Evolutionary conservation across 2,329 filamentous ascomycete genomes (phyloP).

Genomic region (Myriangium duriaei): DNA sequence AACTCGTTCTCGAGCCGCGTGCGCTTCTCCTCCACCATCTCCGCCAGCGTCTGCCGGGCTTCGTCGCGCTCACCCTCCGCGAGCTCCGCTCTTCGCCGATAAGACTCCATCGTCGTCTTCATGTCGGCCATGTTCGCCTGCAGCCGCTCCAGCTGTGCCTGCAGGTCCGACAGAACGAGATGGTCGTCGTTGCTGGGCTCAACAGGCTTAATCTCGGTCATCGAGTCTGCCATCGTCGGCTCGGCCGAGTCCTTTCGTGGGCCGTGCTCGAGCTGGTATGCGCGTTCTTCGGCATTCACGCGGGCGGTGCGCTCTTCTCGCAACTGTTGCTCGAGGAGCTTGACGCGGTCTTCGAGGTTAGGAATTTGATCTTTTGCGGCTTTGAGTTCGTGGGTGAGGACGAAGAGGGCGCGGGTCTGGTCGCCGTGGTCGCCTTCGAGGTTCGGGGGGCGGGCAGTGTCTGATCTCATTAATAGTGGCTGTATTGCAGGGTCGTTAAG

Average conservation of each 20-base stretch:
- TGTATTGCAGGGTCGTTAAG: slow-evolving; percentile 34
- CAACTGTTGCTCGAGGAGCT: slow-evolving; percentile 67
- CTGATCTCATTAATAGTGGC: slow-evolving; percentile 58
- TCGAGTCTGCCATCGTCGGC: slow-evolving; percentile 15
- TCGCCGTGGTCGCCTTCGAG: slow-evolving; percentile 47
- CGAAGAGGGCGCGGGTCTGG: slow-evolving; percentile 60
- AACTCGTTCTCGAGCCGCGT: slow-evolving; percentile 44
- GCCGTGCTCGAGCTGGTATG: slow-evolving; percentile 56
- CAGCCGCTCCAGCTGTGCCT: slow-evolving; percentile 64
- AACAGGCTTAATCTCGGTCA: background rate
- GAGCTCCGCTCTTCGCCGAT: slow-evolving; percentile 60
- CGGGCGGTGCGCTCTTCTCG: slow-evolving; percentile 69
- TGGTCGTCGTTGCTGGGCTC: background rate
- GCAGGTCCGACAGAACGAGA: slow-evolving; percentile 36
- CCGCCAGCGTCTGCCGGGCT: slow-evolving; percentile 61
- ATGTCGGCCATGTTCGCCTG: slow-evolving; percentile 69
- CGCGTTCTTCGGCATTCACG: slow-evolving; percentile 71
- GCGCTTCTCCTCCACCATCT: slow-evolving; percentile 78
- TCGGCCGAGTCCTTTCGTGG: slow-evolving; percentile 31
- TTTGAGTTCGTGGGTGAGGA: slow-evolving; percentile 73
- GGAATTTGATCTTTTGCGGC: slow-evolving; percentile 79
- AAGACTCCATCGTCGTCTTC: slow-evolving; percentile 66
- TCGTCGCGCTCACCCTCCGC: slow-evolving; percentile 67
- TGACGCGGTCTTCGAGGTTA: slow-evolving; percentile 64
- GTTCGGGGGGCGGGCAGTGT: slow-evolving; percentile 56